Evolutionary conservation across 1,284 basidiomycete genomes (phyloP), one percentile per base, ranked within the genome.

Genomic region (Sparassis latifolia): DNA sequence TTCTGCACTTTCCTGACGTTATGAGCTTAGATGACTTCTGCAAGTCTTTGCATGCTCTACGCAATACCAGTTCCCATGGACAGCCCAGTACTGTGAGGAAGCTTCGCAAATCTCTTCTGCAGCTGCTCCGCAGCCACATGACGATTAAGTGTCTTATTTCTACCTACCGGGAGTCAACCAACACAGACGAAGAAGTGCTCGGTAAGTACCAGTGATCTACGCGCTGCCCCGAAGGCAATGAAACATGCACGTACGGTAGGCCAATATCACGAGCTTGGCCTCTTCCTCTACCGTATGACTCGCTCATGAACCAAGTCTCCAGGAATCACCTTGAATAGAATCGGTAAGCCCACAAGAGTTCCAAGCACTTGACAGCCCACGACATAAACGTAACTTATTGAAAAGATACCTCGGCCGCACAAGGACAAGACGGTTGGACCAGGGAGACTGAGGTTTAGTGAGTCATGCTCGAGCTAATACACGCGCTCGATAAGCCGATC

Each of bases 101-200:
- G 93, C 90, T 3, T 87, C 92, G 0, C 84, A 97, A 40, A 83
- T 96, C 29, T 95, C 93, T 5, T 87, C 89, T 43, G 92, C 93
- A 0, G 92, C 93, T 10, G 94, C 86, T 1, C 77, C 96, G 57
- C 81, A 80, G 49, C 63, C 70, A 12, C 81, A 86, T 55, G 95
- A 97, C 67, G 94, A 97, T 87, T 92, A 68, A 68, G 87, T 77
- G 39, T 44, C 43, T 37, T 33, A 29, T 47, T 10, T 38, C 6
- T 32, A 29, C 47, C 29, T 39, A 20, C 33, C 45, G 35, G 42
- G 45, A 6, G 46, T 52, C 42, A 50, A 48, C 39, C 45, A 49
- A 44, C 28, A 5, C 37, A 45, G 44, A 39, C 20, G n/a, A 37
- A 49, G 84, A 82, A 66, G 80, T 86, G 4, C 66, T 86, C 59